Evolutionary conservation across 768 basidiomycete species (phyloP), one percentile per base, ranked within the genome.

Genomic region (Panellus pusillus): DNA sequence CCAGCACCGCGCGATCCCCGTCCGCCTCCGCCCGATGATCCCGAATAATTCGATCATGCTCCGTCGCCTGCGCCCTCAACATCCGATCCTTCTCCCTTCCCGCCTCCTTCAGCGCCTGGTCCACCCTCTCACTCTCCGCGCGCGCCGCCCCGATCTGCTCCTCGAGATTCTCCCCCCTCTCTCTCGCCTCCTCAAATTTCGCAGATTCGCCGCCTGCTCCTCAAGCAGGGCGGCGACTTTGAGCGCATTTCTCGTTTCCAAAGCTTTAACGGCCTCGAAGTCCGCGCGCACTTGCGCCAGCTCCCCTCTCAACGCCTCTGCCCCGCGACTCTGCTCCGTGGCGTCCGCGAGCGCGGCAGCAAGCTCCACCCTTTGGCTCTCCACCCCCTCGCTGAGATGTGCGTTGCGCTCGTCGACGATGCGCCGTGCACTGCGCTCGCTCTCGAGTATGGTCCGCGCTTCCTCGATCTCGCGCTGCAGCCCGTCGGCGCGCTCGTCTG

Each of bases 11-110:
- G 8, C 93, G 82, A 67, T 98, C 94, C 1, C 93, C 91, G 63
- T 97, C 93, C 13, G 93, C 91, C 68, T 98, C 95, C 3, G 89
- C 89, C 50, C 89, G 87, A 62, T 94, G 90, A 66, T 97, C 93
- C 1, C 92, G 82, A 57, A 97, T 83, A 44, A 78, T 75, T 18
- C 78, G 73, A 36, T 81, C 79, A 57, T 82, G 79, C 62, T 82
- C 89, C 13, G 80, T 82, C 7, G 89, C 87, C 65, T 93, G 91
- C 3, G 76, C 79, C 38, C 78, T 81, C 52, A 93, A 70, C 14
- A 92, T 73, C 18, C 86, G 74, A 51, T 96, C 93, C 70, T 92
- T 91, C 71, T 97, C 93, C 57, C 69, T 69, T 38, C 82, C 78
- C 2, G 89, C 85, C 54, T 87, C 81, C 57, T 76, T 79, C 44